Conservation (phyloP, 2,329 filamentous ascomycete species). For the Trichoderma koningiopsis region DNA sequence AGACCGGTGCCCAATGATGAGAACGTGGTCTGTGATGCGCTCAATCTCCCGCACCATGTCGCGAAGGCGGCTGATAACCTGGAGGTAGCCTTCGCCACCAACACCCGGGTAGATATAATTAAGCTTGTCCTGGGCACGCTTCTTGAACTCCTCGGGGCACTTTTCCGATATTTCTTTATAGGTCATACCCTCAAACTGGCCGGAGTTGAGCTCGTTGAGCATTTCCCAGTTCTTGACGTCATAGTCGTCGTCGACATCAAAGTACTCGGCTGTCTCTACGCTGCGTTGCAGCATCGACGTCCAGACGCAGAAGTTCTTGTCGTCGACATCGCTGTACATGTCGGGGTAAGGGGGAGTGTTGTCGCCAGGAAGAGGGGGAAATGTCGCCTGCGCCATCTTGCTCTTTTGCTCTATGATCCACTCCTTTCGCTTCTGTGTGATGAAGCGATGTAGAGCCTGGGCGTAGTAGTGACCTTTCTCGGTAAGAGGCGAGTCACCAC, state of each 20-base stretch:
- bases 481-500: slow-evolving; percentile 84
- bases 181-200: slow-evolving; percentile 90
- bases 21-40: slow-evolving; percentile 91
- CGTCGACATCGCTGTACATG: slow-evolving; percentile 66
- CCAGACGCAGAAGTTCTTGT: slow-evolving; percentile 97
- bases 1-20: slow-evolving; percentile 90
- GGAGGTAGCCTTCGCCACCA: slow-evolving; percentile 93
- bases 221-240: slow-evolving; percentile 98
- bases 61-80: slow-evolving; percentile 92
- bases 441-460: slow-evolving; percentile 77
- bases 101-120: slow-evolving; percentile 96
- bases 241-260: slow-evolving; percentile 88
- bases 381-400: slow-evolving; percentile 74
- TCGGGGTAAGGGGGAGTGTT: slow-evolving; percentile 94
- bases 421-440: slow-evolving; percentile 74
- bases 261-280: slow-evolving; percentile 83
- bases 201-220: slow-evolving; percentile 94
- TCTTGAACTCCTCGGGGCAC: slow-evolving; percentile 77
- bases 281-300: slow-evolving; percentile 94
- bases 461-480: slow-evolving; percentile 80
- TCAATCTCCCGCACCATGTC: slow-evolving; percentile 97
- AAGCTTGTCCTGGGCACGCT: slow-evolving; percentile 82
- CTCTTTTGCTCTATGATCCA: slow-evolving; percentile 84
- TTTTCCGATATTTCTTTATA: slow-evolving; percentile 85
- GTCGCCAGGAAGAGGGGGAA: slow-evolving; percentile 89